Evolutionary conservation across 1,284 basidiomycete genomes (phyloP).

Genomic region (Phellopilus nigrolimitatus): DNA sequence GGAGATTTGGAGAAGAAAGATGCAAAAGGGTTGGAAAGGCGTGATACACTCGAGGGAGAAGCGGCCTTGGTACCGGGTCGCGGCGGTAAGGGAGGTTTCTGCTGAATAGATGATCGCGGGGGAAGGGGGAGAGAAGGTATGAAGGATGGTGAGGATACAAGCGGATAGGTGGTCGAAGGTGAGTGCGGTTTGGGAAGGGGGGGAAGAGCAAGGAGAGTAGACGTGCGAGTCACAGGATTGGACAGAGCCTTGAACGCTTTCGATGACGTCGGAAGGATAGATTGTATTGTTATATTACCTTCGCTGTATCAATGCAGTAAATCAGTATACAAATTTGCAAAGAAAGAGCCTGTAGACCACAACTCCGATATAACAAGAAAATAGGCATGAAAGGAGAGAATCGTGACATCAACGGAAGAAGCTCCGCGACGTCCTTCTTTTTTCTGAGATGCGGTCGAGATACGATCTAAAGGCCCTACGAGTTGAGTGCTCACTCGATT

Average conservation of each 20-base stretch:
- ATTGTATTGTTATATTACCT: slow-evolving; percentile 39
- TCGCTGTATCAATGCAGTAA: slow-evolving; percentile 13
- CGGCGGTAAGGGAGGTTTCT: slow-evolving; percentile 62
- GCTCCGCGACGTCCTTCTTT: background rate
- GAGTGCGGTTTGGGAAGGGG: slow-evolving; percentile 38
- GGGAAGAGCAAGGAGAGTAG: slow-evolving; percentile 45
- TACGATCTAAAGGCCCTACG: background rate
- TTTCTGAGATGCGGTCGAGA: background rate
- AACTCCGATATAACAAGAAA: background rate
- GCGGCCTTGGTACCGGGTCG: slow-evolving; percentile 35
- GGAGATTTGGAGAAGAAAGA: slow-evolving; percentile 55
- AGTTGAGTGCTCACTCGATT: slow-evolving; percentile 32
- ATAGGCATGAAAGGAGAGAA: background rate
- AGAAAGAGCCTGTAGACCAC: slow-evolving; percentile 19
- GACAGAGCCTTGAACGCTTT: slow-evolving; percentile 58
- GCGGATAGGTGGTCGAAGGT: slow-evolving; percentile 43
- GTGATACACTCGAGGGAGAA: slow-evolving; percentile 29
- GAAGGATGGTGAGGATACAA: slow-evolving; percentile 45
- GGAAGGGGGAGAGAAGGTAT: slow-evolving; percentile 61
- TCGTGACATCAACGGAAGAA: background rate
- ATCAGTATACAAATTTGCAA: slow-evolving; percentile 21
- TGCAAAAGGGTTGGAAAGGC: slow-evolving; percentile 60
- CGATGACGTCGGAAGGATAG: slow-evolving; percentile 58
- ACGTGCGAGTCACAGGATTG: slow-evolving; percentile 44
- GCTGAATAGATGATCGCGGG: slow-evolving; percentile 39